Base-by-base conservation (phyloP, 768 basidiomycete species). In the Trichaptum fuscoviolaceum region DNA sequence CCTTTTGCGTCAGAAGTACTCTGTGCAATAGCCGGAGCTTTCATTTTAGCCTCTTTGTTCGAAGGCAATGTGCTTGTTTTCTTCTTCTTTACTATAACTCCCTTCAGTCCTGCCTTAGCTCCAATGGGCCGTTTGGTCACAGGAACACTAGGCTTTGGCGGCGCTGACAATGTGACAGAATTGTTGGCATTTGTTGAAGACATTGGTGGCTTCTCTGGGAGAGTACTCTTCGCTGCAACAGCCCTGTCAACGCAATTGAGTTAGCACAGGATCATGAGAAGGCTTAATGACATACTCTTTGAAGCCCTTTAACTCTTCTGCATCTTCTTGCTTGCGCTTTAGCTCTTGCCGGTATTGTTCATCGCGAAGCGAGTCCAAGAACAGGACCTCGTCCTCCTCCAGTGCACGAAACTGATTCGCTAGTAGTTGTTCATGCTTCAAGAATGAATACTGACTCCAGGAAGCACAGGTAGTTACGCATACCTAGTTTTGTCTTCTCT, bases 321-420 rank as follows among this genome's bases (percentile, higher is more conserved):
- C 90, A 65, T 95, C 93, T 71, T 84, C 82, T 74, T 87, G 81
- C 71, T 86, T 89, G 64, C 91, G 87, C 65, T 87, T 81, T 18
- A 87, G 85, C 73, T 95, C 93, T 77, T 92, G 91, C 68, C 84
- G 84, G 69, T 87, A 83, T 74, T 91, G 86, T 63, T 86, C 85
- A 74, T 93, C 89, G 68, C 89, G 82, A 67, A 95, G 81, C 20
- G 91, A 90, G 73, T 94, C 93, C 34, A 95, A 84, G 73, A 95
- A 95, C 82, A 91, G 87, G 69, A 95, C 89, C 73, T 95, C 93
- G 77, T 95, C 93, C 75, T 94, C 93, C 73, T 95, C 93, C 42
- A 95, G 79, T 4, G 93, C 91, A 65, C 93, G 89, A 71, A 94
- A 95, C 73, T 95, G 93, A 73, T 93, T 94, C 64, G 92, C 92